phyloP scores from a whole-genome alignment of 164 flowering plant species.

The Stephania japonica region DNA sequence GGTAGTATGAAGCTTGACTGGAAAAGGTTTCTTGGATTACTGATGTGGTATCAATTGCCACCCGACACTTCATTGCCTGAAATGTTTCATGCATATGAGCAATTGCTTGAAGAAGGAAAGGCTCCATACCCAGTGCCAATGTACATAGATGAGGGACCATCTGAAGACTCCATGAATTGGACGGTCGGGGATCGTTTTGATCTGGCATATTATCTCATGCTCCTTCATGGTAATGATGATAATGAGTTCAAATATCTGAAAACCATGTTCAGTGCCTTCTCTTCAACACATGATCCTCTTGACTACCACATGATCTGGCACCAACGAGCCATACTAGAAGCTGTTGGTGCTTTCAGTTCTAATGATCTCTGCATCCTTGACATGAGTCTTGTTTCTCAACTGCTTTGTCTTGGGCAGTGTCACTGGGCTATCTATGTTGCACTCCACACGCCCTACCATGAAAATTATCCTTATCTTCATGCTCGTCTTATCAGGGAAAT shows the following conservation, averaged over 20 bases:
- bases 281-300: constrained; percentile 91
- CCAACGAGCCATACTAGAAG: constrained; percentile 85
- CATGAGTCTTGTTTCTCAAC: constrained; percentile 85
- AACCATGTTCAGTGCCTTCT: constrained; percentile 88
- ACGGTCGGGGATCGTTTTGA: constrained; percentile 47
- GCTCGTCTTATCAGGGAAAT: constrained; percentile 74
- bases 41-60: constrained; percentile 92
- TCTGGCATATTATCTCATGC: constrained; percentile 88
- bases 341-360: constrained; percentile 73
- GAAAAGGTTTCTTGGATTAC: constrained; percentile 86
- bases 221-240: constrained; percentile 66
- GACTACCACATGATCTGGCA: constrained; percentile 99
- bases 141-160: constrained; percentile 75
- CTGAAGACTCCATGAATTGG: constrained; percentile 35
- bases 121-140: constrained; percentile 87
- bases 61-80: constrained; percentile 60
- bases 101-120: constrained; percentile 54
- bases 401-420: constrained; percentile 69
- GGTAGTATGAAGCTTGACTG: constrained; percentile 59
- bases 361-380: constrained; percentile 87
- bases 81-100: constrained; percentile 57
- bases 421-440: constrained; percentile 99
- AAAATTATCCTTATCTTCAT: constrained; percentile 76
- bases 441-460: constrained; percentile 78
- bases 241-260: constrained; percentile 45